phyloP scores from a whole-genome alignment of 371 early-diverging fungal genomes.

The Rhizopus arrhizus region DNA sequence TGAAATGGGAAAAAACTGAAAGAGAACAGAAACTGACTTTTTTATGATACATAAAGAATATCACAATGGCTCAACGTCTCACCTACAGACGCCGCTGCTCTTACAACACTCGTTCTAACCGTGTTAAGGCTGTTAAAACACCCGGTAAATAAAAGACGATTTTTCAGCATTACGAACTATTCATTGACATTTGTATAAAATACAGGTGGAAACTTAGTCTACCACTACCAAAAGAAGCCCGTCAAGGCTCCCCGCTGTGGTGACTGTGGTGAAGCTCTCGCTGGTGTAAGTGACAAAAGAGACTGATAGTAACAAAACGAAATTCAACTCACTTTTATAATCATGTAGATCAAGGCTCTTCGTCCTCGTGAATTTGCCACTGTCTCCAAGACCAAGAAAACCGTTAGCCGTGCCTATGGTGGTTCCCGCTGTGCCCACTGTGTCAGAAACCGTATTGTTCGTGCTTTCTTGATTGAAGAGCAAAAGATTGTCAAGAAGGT shows the following conservation, averaged over 20 bases:
- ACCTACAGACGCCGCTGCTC: conserved; percentile 96
- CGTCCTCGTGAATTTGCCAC: conserved; percentile 87
- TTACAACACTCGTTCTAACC: conserved; percentile 99
- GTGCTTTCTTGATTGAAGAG: conserved; percentile 98
- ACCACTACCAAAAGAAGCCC: conserved; percentile 92
- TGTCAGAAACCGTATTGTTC: conserved; percentile 94
- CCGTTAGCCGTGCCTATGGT: conserved; percentile 94
- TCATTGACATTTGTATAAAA: background rate
- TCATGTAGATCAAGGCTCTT: conserved; percentile 79
- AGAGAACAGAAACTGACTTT: conserved; percentile 1
- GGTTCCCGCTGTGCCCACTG: conserved; percentile 92
- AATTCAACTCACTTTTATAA: background rate
- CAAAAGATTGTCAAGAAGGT: conserved; percentile 98
- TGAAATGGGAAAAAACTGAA: background rate
- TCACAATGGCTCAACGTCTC: conserved; percentile 85
- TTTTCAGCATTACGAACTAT: background rate
- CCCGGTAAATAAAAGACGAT: conserved; percentile 67
- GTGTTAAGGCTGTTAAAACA: conserved; percentile 93
- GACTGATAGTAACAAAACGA: background rate
- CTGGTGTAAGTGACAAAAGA: conserved; percentile 70
- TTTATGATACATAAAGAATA: conserved; percentile 1
- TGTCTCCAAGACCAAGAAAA: conserved; percentile 90
- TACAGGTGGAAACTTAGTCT: conserved; percentile 86
- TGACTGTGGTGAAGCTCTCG: conserved; percentile 90
- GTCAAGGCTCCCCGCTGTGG: conserved; percentile 94